Evolutionary conservation across 2,329 filamentous ascomycete species (phyloP).

Genomic region (Rhynchosporium agropyri): DNA sequence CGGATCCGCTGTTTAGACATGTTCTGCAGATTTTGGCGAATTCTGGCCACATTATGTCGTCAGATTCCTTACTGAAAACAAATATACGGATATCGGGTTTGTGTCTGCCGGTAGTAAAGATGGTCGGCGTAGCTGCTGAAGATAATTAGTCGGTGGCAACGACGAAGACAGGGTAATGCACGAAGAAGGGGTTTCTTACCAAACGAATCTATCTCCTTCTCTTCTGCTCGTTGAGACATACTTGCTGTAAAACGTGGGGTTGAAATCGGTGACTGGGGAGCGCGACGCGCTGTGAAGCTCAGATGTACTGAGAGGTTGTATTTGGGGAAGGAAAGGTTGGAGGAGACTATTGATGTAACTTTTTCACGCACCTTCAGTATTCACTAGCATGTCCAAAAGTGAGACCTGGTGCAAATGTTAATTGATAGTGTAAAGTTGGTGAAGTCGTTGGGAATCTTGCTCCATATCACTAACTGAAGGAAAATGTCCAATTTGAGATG

Average conservation of each 20-base stretch:
- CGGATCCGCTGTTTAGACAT: not conserved
- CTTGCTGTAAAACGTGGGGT: not conserved
- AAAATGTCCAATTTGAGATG: too few species aligned
- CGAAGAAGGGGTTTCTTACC: not conserved
- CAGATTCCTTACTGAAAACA: conserved; percentile 23
- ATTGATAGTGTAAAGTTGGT: too few species aligned
- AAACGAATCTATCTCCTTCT: conserved; percentile 8
- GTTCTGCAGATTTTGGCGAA: not conserved
- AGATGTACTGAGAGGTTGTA: too few species aligned
- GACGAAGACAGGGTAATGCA: not conserved
- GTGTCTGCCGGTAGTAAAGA: conserved; percentile 16
- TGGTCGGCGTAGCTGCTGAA: conserved; percentile 1
- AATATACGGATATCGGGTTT: conserved; percentile 16
- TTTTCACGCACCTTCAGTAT: too few species aligned
- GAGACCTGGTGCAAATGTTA: too few species aligned
- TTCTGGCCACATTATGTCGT: not conserved
- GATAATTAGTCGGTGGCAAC: not conserved
- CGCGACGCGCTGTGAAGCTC: too few species aligned
- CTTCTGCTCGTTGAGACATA: not conserved
- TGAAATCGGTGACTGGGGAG: not conserved
- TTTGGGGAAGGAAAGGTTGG: too few species aligned
- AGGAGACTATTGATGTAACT: too few species aligned
- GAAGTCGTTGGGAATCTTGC: too few species aligned
- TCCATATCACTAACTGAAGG: too few species aligned
- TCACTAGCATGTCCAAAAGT: too few species aligned